phyloP scores from a whole-genome alignment of 176 grass and related monocot genomes.

The Hordeum marinum region DNA sequence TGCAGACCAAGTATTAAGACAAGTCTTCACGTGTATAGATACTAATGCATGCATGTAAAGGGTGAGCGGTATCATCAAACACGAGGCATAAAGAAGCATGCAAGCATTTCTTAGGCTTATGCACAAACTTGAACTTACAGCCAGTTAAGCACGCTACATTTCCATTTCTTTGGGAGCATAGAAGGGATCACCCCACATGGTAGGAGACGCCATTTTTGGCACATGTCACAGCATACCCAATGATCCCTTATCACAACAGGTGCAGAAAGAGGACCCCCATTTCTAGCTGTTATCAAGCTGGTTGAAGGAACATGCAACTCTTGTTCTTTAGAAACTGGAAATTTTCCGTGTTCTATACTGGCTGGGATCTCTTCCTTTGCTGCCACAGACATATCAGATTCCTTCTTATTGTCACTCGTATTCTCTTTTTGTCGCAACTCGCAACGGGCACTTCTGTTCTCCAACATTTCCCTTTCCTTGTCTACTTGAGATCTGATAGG shows the following conservation, averaged over 20 bases:
- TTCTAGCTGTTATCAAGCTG: constrained; percentile 12
- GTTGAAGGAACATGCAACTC: constrained; percentile 32
- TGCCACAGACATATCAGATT: constrained; percentile 22
- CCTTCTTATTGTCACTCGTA: constrained; percentile 34
- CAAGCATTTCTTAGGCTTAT: constrained; percentile 5
- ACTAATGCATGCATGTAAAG: constrained; percentile 1
- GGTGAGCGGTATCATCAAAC: constrained; percentile 2
- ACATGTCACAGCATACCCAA: constrained; percentile 76
- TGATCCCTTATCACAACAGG: constrained; percentile 52
- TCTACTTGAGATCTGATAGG: constrained; percentile 22
- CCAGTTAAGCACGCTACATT: constrained; percentile 77
- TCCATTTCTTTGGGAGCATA: constrained; percentile 68
- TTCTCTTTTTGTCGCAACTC: constrained; percentile 26
- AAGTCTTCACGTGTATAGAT: not conserved
- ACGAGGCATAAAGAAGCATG: not conserved
- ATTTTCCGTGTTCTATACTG: constrained; percentile 31
- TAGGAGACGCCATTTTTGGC: constrained; percentile 73
- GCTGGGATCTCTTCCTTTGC: constrained; percentile 36
- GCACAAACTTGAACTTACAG: constrained; percentile 59
- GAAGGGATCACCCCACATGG: constrained; percentile 62
- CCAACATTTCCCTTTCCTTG: constrained; percentile 18
- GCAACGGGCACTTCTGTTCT: constrained; percentile 24
- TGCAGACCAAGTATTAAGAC: not conserved
- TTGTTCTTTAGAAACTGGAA: constrained; percentile 6
- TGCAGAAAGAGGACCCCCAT: constrained; percentile 21